Evolutionary conservation across 2,329 filamentous ascomycete genomes (phyloP).

Genomic region (Aspergillus candidus): DNA sequence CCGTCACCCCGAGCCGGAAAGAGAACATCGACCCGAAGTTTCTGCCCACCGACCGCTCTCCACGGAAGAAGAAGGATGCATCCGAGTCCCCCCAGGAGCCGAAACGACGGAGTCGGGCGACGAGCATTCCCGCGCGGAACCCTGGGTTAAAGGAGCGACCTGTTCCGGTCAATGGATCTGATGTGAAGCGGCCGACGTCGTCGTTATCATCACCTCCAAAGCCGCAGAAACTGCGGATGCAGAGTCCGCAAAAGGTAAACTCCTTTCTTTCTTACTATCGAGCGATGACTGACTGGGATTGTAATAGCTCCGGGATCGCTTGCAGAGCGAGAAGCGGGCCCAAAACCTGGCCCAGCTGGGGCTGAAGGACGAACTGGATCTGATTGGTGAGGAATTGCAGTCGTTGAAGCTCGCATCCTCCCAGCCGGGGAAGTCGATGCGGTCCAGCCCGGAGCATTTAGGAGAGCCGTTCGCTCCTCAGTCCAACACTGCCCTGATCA

Average conservation of each 20-base stretch:
- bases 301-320: slow-evolving; percentile 63
- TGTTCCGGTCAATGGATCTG: slow-evolving; percentile 24
- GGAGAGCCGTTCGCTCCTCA: slow-evolving; percentile 14
- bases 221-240: slow-evolving; percentile 63
- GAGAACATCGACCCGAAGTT: slow-evolving; percentile 36
- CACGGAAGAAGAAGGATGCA: slow-evolving; percentile 28
- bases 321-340: slow-evolving; percentile 72
- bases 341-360: slow-evolving; percentile 64
- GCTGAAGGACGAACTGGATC: slow-evolving; percentile 68
- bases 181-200: slow-evolving; percentile 30
- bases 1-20: slow-evolving; percentile 32
- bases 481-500: slow-evolving; percentile 23
- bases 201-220: slow-evolving; percentile 66
- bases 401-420: slow-evolving; percentile 29
- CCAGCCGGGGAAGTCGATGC: slow-evolving; percentile 32
- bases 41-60: slow-evolving; percentile 26
- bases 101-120: slow-evolving; percentile 43
- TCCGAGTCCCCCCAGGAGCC: slow-evolving; percentile 32
- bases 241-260: slow-evolving; percentile 55
- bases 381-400: slow-evolving; percentile 75
- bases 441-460: slow-evolving; percentile 20
- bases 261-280: not conserved
- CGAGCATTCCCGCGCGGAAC: slow-evolving; percentile 46
- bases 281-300: not conserved
- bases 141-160: slow-evolving; percentile 31